Percentiles rank a stretch among this genome's conserved stretches.
phyloP scores from a whole-genome alignment of 352 stramenopile species.

The Chrysophaeum taylorii region DNA sequence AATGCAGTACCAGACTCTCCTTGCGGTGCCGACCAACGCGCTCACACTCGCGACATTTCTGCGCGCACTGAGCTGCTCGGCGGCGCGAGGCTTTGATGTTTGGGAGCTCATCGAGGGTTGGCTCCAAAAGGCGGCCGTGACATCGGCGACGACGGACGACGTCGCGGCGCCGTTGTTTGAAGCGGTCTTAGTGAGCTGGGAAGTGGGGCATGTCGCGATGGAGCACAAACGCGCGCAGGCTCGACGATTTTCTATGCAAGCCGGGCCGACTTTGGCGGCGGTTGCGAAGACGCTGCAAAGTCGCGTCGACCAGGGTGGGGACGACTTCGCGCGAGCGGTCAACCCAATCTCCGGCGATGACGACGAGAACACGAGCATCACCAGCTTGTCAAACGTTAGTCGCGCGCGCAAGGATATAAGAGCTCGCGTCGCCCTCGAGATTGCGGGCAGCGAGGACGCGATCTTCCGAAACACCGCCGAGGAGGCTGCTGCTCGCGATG shows the following conservation, averaged over 20 bases:
- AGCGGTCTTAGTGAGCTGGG: neutral
- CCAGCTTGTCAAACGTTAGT: too few species aligned
- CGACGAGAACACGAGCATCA: too few species aligned
- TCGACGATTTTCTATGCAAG: neutral
- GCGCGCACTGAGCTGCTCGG: neutral
- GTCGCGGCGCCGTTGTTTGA: neutral
- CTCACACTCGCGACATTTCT: slow-evolving; percentile 7
- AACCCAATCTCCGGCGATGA: too few species aligned
- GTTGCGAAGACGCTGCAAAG: too few species aligned
- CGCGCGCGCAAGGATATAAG: too few species aligned
- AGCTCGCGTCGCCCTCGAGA: too few species aligned
- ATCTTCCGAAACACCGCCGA: too few species aligned
- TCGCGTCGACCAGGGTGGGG: too few species aligned
- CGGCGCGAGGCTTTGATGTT: slow-evolving; percentile 8
- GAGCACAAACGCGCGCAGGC: neutral
- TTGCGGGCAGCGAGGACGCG: too few species aligned
- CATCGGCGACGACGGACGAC: neutral
- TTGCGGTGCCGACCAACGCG: neutral
- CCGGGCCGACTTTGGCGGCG: too few species aligned
- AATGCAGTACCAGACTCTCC: neutral
- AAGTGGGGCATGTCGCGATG: neutral
- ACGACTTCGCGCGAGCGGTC: too few species aligned
- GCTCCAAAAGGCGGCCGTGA: neutral
- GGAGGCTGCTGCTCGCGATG: too few species aligned
- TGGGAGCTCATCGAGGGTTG: neutral